Percentiles rank a stretch among this genome's conserved stretches.
These are phyloP conservation scores for Melanogaster broomeanus DNA, from an alignment of 768 basidiomycete genomes.

Conservation along the genomic window DNA sequence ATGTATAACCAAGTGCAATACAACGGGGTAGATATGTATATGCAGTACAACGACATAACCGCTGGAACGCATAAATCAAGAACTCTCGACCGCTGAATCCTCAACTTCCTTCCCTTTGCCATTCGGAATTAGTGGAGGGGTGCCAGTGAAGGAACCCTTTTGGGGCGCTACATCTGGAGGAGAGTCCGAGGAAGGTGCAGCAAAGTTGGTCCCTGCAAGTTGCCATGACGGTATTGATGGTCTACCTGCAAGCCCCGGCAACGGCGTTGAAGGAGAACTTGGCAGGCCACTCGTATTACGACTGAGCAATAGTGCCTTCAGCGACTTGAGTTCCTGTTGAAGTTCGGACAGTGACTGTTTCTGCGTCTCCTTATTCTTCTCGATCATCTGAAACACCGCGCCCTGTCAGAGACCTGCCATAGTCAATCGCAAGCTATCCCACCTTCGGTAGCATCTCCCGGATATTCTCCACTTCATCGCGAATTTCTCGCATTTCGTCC, in stretches of 20 bases:
- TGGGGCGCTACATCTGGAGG: constrained; percentile 14
- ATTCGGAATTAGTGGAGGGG: constrained; percentile 29
- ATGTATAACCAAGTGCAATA: too few relatives aligned
- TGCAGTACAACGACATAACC: neutral
- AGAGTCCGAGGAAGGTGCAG: constrained; percentile 18
- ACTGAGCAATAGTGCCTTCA: constrained; percentile 86
- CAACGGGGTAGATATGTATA: too few relatives aligned
- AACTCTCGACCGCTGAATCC: constrained; percentile 9
- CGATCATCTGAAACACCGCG: constrained; percentile 71
- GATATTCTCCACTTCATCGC: constrained; percentile 88
- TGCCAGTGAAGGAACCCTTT: constrained; percentile 10
- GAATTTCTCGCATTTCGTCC: constrained; percentile 89
- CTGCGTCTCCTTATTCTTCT: constrained; percentile 88
- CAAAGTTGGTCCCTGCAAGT: constrained; percentile 47
- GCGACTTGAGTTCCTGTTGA: constrained; percentile 91
- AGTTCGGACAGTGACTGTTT: constrained; percentile 81
- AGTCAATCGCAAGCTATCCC: constrained; percentile 8
- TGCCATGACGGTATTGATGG: constrained; percentile 94
- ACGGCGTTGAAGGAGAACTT: constrained; percentile 51
- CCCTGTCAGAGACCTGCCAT: constrained; percentile 1
- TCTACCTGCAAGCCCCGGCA: constrained; percentile 51
- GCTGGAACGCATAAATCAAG: constrained; percentile 13
- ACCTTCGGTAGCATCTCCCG: constrained; percentile 95
- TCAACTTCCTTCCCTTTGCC: constrained; percentile 66
- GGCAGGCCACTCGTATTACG: constrained; percentile 55